These are phyloP conservation scores for Inosperma sp. DNA, from an alignment of 768 basidiomycete genomes.

Conservation along the genomic window DNA sequence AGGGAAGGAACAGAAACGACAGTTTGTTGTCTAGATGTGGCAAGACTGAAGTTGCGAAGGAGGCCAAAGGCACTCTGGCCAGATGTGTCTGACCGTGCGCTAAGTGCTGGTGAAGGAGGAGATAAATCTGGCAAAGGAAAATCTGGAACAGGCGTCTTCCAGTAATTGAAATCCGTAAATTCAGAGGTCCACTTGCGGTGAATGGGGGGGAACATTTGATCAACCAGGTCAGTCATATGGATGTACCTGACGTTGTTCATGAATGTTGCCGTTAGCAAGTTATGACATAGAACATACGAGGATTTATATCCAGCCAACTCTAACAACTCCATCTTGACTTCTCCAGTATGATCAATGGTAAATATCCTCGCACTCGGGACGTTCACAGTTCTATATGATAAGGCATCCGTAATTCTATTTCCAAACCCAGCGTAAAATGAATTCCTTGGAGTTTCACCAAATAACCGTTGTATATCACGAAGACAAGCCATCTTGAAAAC, in stretches of 20 bases:
- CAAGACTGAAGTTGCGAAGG: conserved; percentile 74
- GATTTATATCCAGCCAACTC: conserved; percentile 97
- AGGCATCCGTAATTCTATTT: conserved; percentile 95
- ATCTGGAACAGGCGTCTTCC: conserved; percentile 79
- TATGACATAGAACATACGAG: conserved; percentile 45
- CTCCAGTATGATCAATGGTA: conserved; percentile 91
- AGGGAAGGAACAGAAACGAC: neutral
- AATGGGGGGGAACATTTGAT: conserved; percentile 98
- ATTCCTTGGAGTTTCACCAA: conserved; percentile 63
- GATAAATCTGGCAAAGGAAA: conserved; percentile 73
- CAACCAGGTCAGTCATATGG: conserved; percentile 98
- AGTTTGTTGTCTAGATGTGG: conserved; percentile 29
- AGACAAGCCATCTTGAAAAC: conserved; percentile 99
- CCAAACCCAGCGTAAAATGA: conserved; percentile 98
- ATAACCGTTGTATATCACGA: conserved; percentile 88
- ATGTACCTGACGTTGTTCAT: conserved; percentile 62
- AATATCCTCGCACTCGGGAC: conserved; percentile 93
- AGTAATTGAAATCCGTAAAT: conserved; percentile 96
- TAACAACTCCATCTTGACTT: conserved; percentile 96
- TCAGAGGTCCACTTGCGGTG: conserved; percentile 84
- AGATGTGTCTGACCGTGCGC: conserved; percentile 87
- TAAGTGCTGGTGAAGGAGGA: conserved; percentile 90
- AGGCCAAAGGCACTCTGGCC: conserved; percentile 68
- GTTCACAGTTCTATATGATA: conserved; percentile 96
- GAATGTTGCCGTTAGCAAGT: neutral